Evolutionary conservation across 192 early-diverging fungal species (phyloP), one percentile per base, ranked within the genome.

Genomic region (Coemansia sp.): DNA sequence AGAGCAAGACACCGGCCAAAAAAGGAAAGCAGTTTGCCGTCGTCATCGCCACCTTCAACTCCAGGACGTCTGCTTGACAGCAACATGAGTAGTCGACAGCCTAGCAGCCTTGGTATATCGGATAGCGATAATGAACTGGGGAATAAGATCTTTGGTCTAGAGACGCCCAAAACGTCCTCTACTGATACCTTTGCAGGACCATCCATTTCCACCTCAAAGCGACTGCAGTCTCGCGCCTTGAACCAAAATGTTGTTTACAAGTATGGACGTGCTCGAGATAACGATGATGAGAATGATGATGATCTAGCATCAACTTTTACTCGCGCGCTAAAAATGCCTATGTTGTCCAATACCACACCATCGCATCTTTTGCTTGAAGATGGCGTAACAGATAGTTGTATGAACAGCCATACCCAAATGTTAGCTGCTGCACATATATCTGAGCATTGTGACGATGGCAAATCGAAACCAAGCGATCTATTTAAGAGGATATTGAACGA

Each of bases 181-280:
- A 6, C 16, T 9, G 13, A 28, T 23, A 21, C 23, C 19, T 48
- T 40, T 6, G 50, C 63, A 20, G 74, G 74, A 8, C 74, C 74
- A 35, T 78, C 74, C 2, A 38, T 57, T 6, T 68, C 63, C 3
- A 70, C 74, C 0, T 70, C 61, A 14, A 78, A 63, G 57, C 68
- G 74, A 16, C 41, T 78, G 19, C 74, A 78, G 48, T 54, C 55
- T 21, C 63, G 68, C 2, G 61, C 74, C 4, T 58, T 55, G 36
- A 48, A 50, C 6, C 68, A 69, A 21, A 67, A 78, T 19, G 74
- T 78, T 2, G 74, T 78, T 0, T 78, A 62, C 35, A 78, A 64
- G 12, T 78, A 78, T 33, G 74, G 74, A 5, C 74, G 68, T 47
- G 21, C 60, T n/a, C 74, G 68, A 12, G 49, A 52, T 15, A 62